Evolutionary conservation across 345 rosid species (phyloP).

Genomic region (Trapa bicornis): DNA sequence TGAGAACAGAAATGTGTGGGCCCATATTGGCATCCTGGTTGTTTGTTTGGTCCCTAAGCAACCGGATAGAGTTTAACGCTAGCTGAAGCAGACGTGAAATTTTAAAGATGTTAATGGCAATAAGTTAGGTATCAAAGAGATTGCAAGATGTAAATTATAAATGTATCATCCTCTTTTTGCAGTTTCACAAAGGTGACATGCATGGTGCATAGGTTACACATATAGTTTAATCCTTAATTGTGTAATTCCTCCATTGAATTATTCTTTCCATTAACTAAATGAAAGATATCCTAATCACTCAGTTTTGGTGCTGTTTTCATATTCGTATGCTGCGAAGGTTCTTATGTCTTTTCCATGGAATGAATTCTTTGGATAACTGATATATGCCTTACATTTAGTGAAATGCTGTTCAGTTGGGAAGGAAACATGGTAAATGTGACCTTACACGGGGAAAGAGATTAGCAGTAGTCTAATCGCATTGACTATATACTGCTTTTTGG

Average conservation of each 20-base stretch:
- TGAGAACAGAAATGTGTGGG: neutral
- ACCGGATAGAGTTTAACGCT: neutral
- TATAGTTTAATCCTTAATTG: neutral
- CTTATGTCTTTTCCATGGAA: neutral
- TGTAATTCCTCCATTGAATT: neutral
- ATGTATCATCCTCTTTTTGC: neutral
- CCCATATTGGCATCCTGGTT: neutral
- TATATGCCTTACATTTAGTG: neutral
- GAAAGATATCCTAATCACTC: neutral
- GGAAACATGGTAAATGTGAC: neutral
- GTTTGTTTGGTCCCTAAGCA: neutral
- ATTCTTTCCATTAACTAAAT: neutral
- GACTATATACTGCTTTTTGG: neutral
- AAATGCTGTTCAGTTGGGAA: neutral
- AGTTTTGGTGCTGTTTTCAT: neutral
- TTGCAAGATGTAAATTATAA: too few species aligned
- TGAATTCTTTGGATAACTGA: neutral
- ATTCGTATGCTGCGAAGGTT: too few species aligned
- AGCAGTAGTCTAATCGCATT: too few species aligned
- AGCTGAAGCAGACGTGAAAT: neutral
- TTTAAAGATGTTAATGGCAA: neutral
- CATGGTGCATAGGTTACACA: neutral
- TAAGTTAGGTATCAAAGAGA: too few species aligned
- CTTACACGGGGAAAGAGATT: neutral
- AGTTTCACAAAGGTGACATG: neutral